A percentile compares a stretch with the other conserved stretches of the same genome.
Evolutionary conservation across 2,329 filamentous ascomycete genomes (phyloP).

Genomic region (Chaetomium globosum): DNA sequence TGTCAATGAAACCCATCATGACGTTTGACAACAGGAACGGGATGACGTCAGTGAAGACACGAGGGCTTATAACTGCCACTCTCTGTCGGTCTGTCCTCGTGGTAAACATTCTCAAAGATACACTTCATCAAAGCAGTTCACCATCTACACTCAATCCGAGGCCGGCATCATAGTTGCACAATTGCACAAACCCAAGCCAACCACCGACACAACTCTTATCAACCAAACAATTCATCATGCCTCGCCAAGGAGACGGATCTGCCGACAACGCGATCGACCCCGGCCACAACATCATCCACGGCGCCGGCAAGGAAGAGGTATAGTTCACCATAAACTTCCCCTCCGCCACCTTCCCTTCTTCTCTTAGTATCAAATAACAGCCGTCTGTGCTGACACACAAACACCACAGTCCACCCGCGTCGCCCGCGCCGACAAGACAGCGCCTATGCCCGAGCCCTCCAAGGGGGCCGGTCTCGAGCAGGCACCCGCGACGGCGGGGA

Average conservation of each 20-base stretch:
- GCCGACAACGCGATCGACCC: constrained; percentile 51
- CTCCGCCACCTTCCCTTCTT: neutral
- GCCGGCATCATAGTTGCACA: neutral
- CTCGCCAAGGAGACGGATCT: constrained; percentile 54
- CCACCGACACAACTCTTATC: neutral
- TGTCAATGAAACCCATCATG: neutral
- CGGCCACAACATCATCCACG: constrained; percentile 50
- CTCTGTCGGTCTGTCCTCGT: neutral
- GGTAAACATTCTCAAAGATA: neutral
- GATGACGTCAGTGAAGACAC: constrained; percentile 9
- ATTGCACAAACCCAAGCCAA: neutral
- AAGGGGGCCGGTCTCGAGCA: constrained; percentile 49
- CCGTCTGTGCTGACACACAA: neutral
- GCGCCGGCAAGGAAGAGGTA: constrained; percentile 47
- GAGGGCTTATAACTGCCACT: neutral
- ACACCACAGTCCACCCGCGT: constrained; percentile 42
- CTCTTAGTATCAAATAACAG: neutral
- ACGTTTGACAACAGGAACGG: neutral
- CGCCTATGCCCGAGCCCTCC: constrained; percentile 51
- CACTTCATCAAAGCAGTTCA: neutral
- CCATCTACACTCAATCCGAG: no score
- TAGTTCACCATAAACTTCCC: neutral
- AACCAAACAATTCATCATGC: constrained; percentile 45
- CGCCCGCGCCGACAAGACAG: constrained; percentile 53
- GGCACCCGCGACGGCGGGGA: constrained; percentile 49